Percentiles rank a stretch among this genome's conserved stretches.
Evolutionary conservation across 306 rosid genomes (phyloP).

Genomic region (Ceratonia siliqua): DNA sequence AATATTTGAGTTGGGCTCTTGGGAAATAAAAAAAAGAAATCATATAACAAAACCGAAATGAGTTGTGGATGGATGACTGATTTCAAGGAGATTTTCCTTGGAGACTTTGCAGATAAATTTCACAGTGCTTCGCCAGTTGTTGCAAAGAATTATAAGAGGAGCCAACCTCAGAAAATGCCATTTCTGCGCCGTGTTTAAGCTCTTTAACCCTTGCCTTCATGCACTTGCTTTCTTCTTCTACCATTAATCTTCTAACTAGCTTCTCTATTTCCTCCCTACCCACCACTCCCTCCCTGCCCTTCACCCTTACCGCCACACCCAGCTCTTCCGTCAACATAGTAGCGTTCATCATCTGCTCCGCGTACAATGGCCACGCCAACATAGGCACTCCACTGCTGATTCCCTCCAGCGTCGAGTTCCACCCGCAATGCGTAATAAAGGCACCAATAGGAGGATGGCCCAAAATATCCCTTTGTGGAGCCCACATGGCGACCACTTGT

Average conservation of each 20-base stretch:
- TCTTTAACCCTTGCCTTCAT: background rate
- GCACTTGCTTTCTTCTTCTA: background rate
- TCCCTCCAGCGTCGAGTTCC: too few species aligned
- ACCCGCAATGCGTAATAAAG: background rate
- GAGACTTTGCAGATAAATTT: background rate
- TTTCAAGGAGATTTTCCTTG: too few species aligned
- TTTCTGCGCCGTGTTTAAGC: background rate
- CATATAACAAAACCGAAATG: too few species aligned
- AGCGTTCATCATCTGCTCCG: background rate
- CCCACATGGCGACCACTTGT: background rate
- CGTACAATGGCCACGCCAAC: slow-evolving; percentile 5
- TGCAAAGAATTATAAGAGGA: background rate
- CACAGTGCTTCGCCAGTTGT: background rate
- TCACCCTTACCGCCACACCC: background rate
- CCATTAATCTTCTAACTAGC: background rate
- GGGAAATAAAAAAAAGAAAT: too few species aligned
- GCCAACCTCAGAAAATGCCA: background rate
- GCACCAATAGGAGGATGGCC: background rate
- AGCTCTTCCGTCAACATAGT: background rate
- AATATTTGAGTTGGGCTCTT: too few species aligned
- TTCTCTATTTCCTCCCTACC: background rate
- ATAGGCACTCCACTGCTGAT: background rate
- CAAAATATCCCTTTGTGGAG: background rate
- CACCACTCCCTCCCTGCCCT: background rate
- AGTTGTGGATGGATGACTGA: too few species aligned